These are phyloP conservation scores for Blechomonas ayalai DNA, from an alignment of 208 protist species.

Conservation along the genomic window DNA sequence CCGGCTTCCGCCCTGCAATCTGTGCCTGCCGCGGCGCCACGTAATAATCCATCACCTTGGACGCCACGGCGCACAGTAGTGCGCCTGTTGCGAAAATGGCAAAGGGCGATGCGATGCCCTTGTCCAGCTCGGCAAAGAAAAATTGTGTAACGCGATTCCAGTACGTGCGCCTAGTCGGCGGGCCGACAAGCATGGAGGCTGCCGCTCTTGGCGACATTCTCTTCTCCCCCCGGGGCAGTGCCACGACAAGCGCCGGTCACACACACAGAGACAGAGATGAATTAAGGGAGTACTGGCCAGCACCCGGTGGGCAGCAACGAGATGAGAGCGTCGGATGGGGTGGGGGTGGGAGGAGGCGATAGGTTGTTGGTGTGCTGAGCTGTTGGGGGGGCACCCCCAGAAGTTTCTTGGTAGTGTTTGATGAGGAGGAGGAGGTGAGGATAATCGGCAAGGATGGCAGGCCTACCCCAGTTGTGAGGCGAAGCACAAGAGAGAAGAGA, in stretches of 20 bases:
- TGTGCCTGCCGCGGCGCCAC: conserved; percentile 40
- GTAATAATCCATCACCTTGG: conserved; percentile 51
- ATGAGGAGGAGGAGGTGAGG: no score
- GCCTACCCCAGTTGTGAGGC: no score
- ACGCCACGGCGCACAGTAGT: conserved; percentile 44
- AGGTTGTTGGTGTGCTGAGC: no score
- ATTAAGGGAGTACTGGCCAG: no score
- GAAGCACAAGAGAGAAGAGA: no score
- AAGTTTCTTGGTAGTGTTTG: no score
- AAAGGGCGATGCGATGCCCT: conserved; percentile 63
- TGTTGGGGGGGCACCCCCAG: no score
- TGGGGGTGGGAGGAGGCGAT: no score
- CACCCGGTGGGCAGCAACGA: no score
- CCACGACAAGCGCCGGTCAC: neutral
- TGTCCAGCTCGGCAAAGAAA: conserved; percentile 83
- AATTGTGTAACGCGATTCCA: conserved; percentile 58
- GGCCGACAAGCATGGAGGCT: conserved; percentile 19
- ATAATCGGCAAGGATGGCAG: no score
- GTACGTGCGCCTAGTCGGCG: conserved; percentile 25
- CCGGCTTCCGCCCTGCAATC: conserved; percentile 24
- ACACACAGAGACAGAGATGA: neutral
- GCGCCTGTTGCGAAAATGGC: conserved; percentile 41
- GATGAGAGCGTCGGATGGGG: no score
- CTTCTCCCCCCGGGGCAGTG: no score
- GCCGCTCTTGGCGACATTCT: conserved; percentile 7